phyloP scores from a whole-genome alignment of 805 yeast genomes.

The Teunomyces kruisii region DNA sequence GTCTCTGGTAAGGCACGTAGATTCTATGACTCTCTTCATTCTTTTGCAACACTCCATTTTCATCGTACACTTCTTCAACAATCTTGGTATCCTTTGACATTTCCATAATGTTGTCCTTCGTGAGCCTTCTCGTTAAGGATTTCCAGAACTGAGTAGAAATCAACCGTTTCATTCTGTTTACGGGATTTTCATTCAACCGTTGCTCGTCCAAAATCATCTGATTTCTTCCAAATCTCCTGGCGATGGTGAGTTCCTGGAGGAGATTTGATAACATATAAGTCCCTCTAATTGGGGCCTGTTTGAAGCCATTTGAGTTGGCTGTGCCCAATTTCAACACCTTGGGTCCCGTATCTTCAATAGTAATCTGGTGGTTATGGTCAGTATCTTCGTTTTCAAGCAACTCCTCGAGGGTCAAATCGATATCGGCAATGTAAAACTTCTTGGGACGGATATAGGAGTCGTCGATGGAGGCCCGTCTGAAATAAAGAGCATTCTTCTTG shows the following conservation, averaged over 20 bases:
- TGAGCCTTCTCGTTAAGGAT: slow-evolving; percentile 68
- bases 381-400: slow-evolving; percentile 79
- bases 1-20: slow-evolving; percentile 69
- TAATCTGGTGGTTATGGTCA: slow-evolving; percentile 78
- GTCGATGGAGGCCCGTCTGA: slow-evolving; percentile 35
- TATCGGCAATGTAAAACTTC: slow-evolving; percentile 70
- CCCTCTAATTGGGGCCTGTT: slow-evolving; percentile 72
- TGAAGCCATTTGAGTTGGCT: slow-evolving; percentile 79
- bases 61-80: slow-evolving; percentile 44
- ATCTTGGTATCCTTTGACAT: slow-evolving; percentile 83
- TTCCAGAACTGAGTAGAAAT: slow-evolving; percentile 81
- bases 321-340: slow-evolving; percentile 80
- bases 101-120: slow-evolving; percentile 56
- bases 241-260: slow-evolving; percentile 85
- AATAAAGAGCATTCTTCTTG: background rate
- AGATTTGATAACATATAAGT: slow-evolving; percentile 87
- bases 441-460: slow-evolving; percentile 32
- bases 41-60: slow-evolving; percentile 24
- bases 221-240: slow-evolving; percentile 74
- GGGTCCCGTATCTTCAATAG: slow-evolving; percentile 83
- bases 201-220: slow-evolving; percentile 81
- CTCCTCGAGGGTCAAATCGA: slow-evolving; percentile 68
- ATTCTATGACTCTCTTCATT: slow-evolving; percentile 68
- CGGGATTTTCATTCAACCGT: slow-evolving; percentile 85
- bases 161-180: slow-evolving; percentile 67